Conservation (phyloP, 192 early-diverging fungal species). For the Podila verticillata region DNA sequence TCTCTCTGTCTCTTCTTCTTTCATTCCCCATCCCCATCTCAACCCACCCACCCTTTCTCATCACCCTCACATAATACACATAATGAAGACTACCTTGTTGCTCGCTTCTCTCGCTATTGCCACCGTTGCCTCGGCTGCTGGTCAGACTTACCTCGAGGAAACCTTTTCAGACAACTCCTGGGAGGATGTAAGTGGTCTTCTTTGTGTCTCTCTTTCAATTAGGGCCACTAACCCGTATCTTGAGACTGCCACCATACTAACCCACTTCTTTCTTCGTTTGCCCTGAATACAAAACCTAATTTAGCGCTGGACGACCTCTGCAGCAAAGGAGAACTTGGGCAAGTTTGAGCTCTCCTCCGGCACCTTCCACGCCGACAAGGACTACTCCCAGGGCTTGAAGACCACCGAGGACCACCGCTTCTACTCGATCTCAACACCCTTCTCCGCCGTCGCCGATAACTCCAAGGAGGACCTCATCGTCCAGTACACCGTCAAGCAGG, state of each 20-base stretch:
- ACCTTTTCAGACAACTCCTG: constrained; percentile 74
- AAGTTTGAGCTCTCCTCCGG: constrained; percentile 73
- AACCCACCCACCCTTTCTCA: neutral
- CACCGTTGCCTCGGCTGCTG: constrained; percentile 50
- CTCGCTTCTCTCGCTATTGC: constrained; percentile 50
- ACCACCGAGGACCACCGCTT: constrained; percentile 79
- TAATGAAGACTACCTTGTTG: constrained; percentile 48
- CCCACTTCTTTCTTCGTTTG: neutral
- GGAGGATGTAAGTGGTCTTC: constrained; percentile 55
- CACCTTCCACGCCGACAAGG: constrained; percentile 77
- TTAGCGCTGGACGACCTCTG: constrained; percentile 73
- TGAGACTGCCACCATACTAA: neutral
- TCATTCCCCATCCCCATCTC: neutral
- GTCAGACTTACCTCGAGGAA: constrained; percentile 81
- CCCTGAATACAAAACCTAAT: constrained; percentile 4
- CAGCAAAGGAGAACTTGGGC: constrained; percentile 73
- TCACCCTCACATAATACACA: constrained; percentile 11
- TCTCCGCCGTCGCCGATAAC: constrained; percentile 79
- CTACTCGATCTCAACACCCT: constrained; percentile 80
- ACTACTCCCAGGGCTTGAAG: constrained; percentile 72
- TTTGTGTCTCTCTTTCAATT: neutral
- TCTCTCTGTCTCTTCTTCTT: neutral
- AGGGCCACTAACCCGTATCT: neutral
- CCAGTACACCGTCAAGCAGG: constrained; percentile 92
- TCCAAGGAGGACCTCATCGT: constrained; percentile 82